Evolutionary conservation across 345 rosid genomes (phyloP).

Genomic region (Populus deltoides): DNA sequence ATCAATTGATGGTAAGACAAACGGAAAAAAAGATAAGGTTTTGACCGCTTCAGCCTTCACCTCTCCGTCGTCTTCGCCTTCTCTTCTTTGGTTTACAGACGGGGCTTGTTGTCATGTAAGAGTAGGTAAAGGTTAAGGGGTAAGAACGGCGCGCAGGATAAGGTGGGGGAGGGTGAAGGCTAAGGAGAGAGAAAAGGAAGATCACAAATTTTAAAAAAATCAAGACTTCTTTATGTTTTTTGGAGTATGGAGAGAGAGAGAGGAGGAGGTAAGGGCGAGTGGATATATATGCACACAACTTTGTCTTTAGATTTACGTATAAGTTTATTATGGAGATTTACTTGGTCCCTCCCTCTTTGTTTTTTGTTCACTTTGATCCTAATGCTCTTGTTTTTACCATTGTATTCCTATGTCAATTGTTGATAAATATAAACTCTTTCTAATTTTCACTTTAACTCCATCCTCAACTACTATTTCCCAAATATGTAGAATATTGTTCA

Average conservation of each 20-base stretch:
- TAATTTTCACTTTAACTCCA: too few species aligned
- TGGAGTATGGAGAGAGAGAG: not conserved
- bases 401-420: too few species aligned
- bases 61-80: constrained; percentile 12
- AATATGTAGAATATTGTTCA: too few species aligned
- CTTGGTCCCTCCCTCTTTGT: not conserved
- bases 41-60: constrained; percentile 19
- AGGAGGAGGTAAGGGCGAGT: not conserved
- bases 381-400: not conserved
- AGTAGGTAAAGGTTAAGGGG: not conserved
- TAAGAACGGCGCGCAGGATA: not conserved
- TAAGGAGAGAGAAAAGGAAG: not conserved
- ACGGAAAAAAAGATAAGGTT: not conserved
- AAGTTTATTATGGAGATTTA: not conserved
- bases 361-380: not conserved
- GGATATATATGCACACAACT: not conserved
- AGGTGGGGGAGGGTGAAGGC: not conserved
- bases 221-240: too few species aligned
- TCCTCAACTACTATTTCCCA: too few species aligned
- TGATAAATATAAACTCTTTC: too few species aligned
- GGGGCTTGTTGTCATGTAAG: constrained; percentile 35
- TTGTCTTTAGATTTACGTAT: not conserved
- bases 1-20: not conserved
- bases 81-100: constrained; percentile 19
- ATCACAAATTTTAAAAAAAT: too few species aligned